Evolutionary conservation across 768 basidiomycete species (phyloP), one percentile per base, ranked within the genome.

Genomic region (Favolaschia claudopus): DNA sequence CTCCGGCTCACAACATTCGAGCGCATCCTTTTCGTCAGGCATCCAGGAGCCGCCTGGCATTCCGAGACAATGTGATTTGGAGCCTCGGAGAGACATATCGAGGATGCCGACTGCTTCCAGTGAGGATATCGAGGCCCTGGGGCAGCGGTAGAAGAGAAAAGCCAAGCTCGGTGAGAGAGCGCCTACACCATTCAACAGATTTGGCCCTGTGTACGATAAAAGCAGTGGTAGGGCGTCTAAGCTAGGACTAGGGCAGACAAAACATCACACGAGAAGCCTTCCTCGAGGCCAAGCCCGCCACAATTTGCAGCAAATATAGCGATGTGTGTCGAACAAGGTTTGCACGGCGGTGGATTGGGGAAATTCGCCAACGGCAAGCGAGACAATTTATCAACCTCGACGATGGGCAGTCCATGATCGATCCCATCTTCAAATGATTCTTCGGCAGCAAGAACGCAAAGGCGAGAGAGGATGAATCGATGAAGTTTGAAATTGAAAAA

Each of bases 201-300:
- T 43, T 44, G 57, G 48, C 25, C 47, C 5, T 22, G 46, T 1
- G 29, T 49, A 40, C 46, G 40, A 37, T 14, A 46, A 7, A 38
- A 45, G n/a, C n/a, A 31, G 49, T 17, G n/a, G 7, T 29, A 43
- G 58, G 47, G 58, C 51, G 58, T 25, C 58, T 59, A 53, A 59
- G 37, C 19, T 45, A 51, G 50, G 29, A 31, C 19, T 14, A 12
- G 12, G n/a, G 9, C 27, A 28, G 37, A n/a, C n/a, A n/a, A 42
- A 40, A 40, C 34, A 48, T 60, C 58, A 53, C 52, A 31, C 50
- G 44, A 59, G 58, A 60, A 60, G 58, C 52, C 42, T 48, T 60
- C 51, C 58, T 49, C n/a, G 51, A 54, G 51, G 58, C 58, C 5
- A n/a, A n/a, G n/a, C n/a, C n/a, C n/a, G n/a, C 15, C 28, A 7